These are phyloP conservation scores for Leishmania martiniquensis DNA, from an alignment of 208 protist genomes.

Conservation along the genomic window DNA sequence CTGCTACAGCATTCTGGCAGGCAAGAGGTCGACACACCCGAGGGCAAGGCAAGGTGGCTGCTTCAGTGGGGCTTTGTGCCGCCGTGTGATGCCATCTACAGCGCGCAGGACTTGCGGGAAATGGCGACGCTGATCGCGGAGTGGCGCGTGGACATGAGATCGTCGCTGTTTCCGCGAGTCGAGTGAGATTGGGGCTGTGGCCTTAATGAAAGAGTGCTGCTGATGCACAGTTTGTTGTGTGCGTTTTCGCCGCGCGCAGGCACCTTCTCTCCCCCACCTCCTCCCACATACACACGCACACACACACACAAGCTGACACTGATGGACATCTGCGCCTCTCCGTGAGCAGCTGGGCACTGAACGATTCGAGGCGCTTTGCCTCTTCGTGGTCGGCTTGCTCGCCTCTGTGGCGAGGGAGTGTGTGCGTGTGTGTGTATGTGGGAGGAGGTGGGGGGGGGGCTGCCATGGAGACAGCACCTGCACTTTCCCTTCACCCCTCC, in stretches of 20 bases:
- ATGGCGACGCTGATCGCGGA: slow-evolving; percentile 76
- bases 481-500: neutral
- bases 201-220: neutral
- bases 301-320: neutral
- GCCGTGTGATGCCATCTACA: slow-evolving; percentile 59
- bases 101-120: slow-evolving; percentile 63
- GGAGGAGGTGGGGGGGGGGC: too few species aligned
- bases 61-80: slow-evolving; percentile 89
- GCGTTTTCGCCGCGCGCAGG: neutral
- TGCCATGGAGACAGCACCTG: neutral
- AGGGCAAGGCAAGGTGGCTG: slow-evolving; percentile 68
- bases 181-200: neutral
- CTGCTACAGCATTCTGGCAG: slow-evolving; percentile 24
- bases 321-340: neutral
- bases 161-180: slow-evolving; percentile 35
- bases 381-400: neutral
- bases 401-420: too few species aligned
- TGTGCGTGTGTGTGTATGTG: too few species aligned
- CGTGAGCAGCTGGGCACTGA: neutral
- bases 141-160: slow-evolving; percentile 65
- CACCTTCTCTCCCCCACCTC: neutral
- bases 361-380: neutral
- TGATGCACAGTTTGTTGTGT: neutral
- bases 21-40: slow-evolving; percentile 47
- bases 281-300: neutral